Base-by-base conservation (phyloP, 495 filamentous ascomycete species). In the Chaetomium tenue region DNA sequence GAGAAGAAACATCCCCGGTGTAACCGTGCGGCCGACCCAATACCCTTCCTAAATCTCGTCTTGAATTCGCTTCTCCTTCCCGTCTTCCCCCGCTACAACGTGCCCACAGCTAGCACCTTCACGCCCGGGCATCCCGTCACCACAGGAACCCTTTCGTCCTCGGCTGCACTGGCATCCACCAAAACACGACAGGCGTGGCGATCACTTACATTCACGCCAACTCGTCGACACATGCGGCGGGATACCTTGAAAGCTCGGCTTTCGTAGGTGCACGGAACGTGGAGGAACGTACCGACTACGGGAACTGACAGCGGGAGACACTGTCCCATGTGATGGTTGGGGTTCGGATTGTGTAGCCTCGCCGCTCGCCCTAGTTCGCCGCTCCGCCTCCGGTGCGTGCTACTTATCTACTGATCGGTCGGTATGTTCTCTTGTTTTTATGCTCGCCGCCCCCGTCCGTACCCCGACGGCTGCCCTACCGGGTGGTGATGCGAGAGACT, bases 311-410 rank as follows among this genome's bases (percentile, higher is more conserved):
- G 77, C 73, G 66, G 44, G 69, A 73, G 70, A 40, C 61, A 57
- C 20, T 42, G 54, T 76, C 75, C 75, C 78, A 75, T 79, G 77
- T 79, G 71, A 82, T 80, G 79, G 74, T 75, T 75, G 76, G 74
- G 74, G 70, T 66, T 72, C 72, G 70, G 76, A 76, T 70, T 75
- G 78, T 80, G 77, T 80, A 79, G 79, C 75, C 74, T 75, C 64
- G 60, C 74, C 71, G 69, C 71, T 66, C 70, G 66, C 73, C 75
- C 74, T 78, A 75, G 75, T 74, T 72, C 69, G 73, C 68, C 69
- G 53, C 61, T 67, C 68, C 71, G 57, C 60, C 60, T 52, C 62
- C 65, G 63, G 67, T 61, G 67, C 69, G 63, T 63, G 60, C 44
- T 64, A 57, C 52, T 67, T 50, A 55, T 66, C 60, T 70, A 51